A percentile compares a stretch with the other conserved stretches of the same genome.
phyloP scores from a whole-genome alignment of 2,329 filamentous ascomycete species.

The Xylariales sp. region DNA sequence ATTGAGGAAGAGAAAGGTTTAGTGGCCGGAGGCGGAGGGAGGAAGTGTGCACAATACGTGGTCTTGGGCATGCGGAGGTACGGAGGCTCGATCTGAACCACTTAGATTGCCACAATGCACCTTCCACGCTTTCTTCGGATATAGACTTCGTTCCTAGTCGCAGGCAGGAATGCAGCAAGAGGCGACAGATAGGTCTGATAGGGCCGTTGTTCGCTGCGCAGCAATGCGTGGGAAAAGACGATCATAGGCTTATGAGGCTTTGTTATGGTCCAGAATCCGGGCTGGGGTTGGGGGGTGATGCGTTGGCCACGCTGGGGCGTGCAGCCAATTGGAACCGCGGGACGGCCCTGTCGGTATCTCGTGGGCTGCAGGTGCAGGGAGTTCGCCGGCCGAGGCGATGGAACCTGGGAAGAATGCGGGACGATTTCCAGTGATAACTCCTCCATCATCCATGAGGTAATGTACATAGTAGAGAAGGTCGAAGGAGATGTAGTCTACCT shows the following conservation, averaged over 20 bases:
- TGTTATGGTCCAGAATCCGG: slow-evolving; percentile 15
- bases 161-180: background rate
- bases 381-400: background rate
- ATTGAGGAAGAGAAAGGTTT: background rate
- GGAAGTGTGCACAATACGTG: background rate
- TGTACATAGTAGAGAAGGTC: too few species aligned
- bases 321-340: slow-evolving; percentile 5
- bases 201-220: too few species aligned
- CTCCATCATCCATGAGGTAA: too few species aligned
- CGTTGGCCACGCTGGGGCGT: slow-evolving; percentile 8
- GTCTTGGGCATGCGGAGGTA: slow-evolving; percentile 4
- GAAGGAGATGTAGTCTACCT: too few species aligned
- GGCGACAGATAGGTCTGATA: too few species aligned
- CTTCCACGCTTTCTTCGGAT: too few species aligned
- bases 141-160: background rate
- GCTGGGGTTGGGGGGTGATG: slow-evolving; percentile 9
- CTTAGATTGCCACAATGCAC: slow-evolving; percentile 4
- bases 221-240: too few species aligned
- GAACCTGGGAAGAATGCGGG: too few species aligned
- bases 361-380: slow-evolving; percentile 11
- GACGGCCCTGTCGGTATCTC: slow-evolving; percentile 7
- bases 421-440: too few species aligned
- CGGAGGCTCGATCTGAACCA: slow-evolving; percentile 4
- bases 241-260: slow-evolving; percentile 20
- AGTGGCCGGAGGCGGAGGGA: background rate